Conservation (phyloP, 805 yeast genomes). For the Candida adriatica region DNA sequence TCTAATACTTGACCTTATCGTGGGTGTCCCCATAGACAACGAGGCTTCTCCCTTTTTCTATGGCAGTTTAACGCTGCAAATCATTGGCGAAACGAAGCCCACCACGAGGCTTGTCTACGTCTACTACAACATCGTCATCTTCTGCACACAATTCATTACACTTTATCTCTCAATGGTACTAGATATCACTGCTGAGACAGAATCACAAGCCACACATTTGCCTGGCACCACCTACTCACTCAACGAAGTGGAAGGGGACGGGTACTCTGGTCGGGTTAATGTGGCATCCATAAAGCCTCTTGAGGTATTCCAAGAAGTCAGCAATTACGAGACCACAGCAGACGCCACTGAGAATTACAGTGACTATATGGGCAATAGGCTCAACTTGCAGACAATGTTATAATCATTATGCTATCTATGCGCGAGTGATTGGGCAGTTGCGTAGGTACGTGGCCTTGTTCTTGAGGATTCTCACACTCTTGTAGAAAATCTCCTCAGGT, state of each 20-base stretch:
- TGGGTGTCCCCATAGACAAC: slow-evolving; percentile 20
- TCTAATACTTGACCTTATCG: slow-evolving; percentile 30
- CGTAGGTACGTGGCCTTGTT: slow-evolving; percentile 78
- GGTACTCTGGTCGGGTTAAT: slow-evolving; percentile 36
- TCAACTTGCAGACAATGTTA: slow-evolving; percentile 4
- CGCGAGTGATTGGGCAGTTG: slow-evolving; percentile 65
- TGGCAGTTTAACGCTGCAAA: slow-evolving; percentile 35
- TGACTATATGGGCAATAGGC: slow-evolving; percentile 11
- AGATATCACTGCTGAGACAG: slow-evolving; percentile 22
- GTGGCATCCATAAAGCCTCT: slow-evolving; percentile 31
- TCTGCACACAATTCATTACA: slow-evolving; percentile 25
- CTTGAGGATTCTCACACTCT: slow-evolving; percentile 77
- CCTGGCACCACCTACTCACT: slow-evolving; percentile 19
- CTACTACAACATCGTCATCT: slow-evolving; percentile 26
- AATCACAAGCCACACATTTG: slow-evolving; percentile 23
- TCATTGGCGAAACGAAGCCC: slow-evolving; percentile 41
- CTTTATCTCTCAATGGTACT: slow-evolving; percentile 27
- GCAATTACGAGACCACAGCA: slow-evolving; percentile 7
- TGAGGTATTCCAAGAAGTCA: slow-evolving; percentile 21
- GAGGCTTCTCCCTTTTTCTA: slow-evolving; percentile 13
- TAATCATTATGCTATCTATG: slow-evolving; percentile 1
- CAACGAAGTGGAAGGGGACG: slow-evolving; percentile 29
- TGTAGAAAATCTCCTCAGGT: slow-evolving; percentile 93
- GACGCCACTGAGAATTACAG: slow-evolving; percentile 7
- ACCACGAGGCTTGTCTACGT: slow-evolving; percentile 20